Evolutionary conservation across 257 asterid genomes (phyloP).

Genomic region (Henckelia pumila): DNA sequence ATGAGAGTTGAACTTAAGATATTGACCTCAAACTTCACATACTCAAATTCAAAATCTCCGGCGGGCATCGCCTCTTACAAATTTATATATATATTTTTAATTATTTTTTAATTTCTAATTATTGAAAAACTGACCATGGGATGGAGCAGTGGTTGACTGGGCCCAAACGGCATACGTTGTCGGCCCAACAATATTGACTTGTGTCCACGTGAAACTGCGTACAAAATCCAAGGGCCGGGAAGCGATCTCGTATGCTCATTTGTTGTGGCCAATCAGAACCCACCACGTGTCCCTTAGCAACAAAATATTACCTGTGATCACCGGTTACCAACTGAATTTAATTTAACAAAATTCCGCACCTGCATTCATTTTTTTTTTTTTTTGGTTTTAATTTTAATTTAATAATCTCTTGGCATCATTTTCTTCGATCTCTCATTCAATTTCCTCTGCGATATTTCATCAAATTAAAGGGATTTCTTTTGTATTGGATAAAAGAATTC

Average conservation of each 20-base stretch:
- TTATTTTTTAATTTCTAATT: too few species aligned
- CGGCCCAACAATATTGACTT: background rate
- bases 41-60: too few species aligned
- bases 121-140: too few species aligned
- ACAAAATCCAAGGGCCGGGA: background rate
- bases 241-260: background rate
- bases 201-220: background rate
- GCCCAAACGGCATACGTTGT: background rate
- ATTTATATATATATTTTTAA: too few species aligned
- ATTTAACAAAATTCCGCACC: conserved; percentile 28
- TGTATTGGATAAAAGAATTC: conserved; percentile 1
- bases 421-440: background rate
- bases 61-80: too few species aligned
- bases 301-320: conserved; percentile 33
- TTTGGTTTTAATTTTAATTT: too few species aligned
- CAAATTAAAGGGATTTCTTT: conserved; percentile 19
- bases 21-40: too few species aligned
- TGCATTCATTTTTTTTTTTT: conserved; percentile 25
- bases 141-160: too few species aligned
- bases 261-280: background rate
- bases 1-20: too few species aligned
- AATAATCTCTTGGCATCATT: background rate
- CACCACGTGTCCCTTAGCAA: conserved; percentile 2
- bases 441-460: background rate
- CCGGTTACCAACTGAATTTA: conserved; percentile 41